Evolutionary conservation across 140 eudicot genomes (phyloP).

Genomic region (Senecio squalidus): DNA sequence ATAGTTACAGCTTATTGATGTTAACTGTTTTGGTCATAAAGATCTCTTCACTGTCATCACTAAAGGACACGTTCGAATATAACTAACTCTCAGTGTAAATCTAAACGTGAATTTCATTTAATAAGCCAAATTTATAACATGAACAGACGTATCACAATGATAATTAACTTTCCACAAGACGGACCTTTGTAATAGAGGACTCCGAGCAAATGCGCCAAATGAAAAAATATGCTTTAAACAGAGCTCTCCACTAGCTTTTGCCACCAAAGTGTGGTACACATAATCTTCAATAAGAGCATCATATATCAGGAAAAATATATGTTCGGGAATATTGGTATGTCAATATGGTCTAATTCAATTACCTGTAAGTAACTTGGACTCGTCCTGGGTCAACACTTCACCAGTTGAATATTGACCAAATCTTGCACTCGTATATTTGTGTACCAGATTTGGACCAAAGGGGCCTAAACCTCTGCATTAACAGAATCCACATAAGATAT

Average conservation of each 20-base stretch:
- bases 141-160: not conserved
- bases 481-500: not conserved
- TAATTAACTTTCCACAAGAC: too few species aligned
- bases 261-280: constrained; percentile 80
- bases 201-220: constrained; percentile 92
- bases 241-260: constrained; percentile 95
- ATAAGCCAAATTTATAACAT: not conserved
- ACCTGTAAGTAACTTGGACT: constrained; percentile 66
- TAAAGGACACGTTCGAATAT: too few species aligned
- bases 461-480: constrained; percentile 79
- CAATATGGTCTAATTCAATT: not conserved
- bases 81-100: too few species aligned
- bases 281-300: constrained; percentile 53
- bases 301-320: constrained; percentile 18
- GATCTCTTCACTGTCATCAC: too few species aligned
- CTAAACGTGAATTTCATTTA: too few species aligned
- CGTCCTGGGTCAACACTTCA: constrained; percentile 49
- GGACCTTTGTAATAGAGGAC: constrained; percentile 74
- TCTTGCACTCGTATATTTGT: constrained; percentile 69
- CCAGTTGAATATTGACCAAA: constrained; percentile 68
- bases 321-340: not conserved
- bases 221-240: constrained; percentile 86
- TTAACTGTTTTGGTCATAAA: too few species aligned
- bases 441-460: constrained; percentile 79
- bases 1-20: too few species aligned